Evolutionary conservation across 2,329 filamentous ascomycete genomes (phyloP).

Genomic region (Pestalotiopsis sp.): DNA sequence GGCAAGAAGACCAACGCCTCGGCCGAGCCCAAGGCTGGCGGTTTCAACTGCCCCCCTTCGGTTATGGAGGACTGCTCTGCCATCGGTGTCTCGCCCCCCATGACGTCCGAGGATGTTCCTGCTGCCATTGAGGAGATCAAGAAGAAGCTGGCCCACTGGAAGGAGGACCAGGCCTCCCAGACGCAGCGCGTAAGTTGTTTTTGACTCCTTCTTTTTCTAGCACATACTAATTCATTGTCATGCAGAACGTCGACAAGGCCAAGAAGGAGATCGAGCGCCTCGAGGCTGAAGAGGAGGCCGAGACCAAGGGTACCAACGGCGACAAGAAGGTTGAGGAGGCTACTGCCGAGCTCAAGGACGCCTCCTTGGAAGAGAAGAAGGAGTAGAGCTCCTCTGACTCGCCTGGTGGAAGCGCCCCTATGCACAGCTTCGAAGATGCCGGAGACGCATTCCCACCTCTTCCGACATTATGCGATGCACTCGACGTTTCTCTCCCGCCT

Average conservation of each 20-base stretch:
- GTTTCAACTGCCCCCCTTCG: conserved; percentile 84
- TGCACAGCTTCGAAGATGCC: not conserved
- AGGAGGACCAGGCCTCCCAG: conserved; percentile 84
- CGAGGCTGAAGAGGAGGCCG: conserved; percentile 65
- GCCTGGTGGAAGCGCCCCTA: conserved; percentile 1
- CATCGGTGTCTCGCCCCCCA: conserved; percentile 84
- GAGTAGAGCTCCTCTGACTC: conserved; percentile 37
- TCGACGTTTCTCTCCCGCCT: not conserved
- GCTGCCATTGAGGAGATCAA: conserved; percentile 84
- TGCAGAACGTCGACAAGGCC: conserved; percentile 92
- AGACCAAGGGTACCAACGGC: conserved; percentile 47
- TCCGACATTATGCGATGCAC: not conserved
- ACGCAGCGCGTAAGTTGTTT: conserved; percentile 76
- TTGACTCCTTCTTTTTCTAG: not conserved
- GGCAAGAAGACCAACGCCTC: conserved; percentile 69
- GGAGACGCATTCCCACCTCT: conserved; percentile 2
- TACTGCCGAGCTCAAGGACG: conserved; percentile 52
- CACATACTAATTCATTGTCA: conserved; percentile 27
- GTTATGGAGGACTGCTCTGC: conserved; percentile 88
- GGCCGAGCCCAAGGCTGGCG: conserved; percentile 36
- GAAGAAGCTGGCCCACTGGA: conserved; percentile 89
- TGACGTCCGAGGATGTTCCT: conserved; percentile 81
- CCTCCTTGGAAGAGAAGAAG: conserved; percentile 54
- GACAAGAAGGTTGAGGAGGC: conserved; percentile 57
- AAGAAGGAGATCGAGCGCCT: conserved; percentile 93